A percentile compares a stretch with the other conserved stretches of the same genome.
Conservation (phyloP, 2,329 filamentous ascomycete species). For the Aspergillus tanneri region DNA sequence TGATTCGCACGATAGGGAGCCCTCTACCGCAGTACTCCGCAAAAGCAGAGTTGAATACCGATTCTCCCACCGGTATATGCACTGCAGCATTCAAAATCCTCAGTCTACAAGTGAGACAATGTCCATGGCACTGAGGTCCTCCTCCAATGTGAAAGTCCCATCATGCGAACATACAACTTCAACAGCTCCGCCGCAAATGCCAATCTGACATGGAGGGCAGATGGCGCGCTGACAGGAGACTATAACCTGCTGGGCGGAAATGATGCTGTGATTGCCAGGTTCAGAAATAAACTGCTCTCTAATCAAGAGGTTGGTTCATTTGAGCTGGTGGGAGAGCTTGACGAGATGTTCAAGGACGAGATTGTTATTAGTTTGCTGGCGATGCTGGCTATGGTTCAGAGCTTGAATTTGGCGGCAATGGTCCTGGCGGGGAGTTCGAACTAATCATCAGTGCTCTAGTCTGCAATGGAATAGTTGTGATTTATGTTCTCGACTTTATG, state of each 20-base stretch:
- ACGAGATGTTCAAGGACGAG: conserved; percentile 5
- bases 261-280: background rate
- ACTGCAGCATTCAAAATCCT: conserved; percentile 1
- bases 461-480: no score
- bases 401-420: conserved; percentile 9
- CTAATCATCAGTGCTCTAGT: no score
- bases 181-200: background rate
- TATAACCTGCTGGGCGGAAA: conserved; percentile 1
- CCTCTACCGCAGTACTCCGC: background rate
- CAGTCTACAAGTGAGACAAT: conserved; percentile 1
- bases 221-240: conserved; percentile 2
- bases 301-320: conserved; percentile 8
- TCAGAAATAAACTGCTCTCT: conserved; percentile 7
- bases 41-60: background rate
- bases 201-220: conserved; percentile 2
- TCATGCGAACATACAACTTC: conserved; percentile 6
- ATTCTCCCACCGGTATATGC: background rate
- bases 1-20: background rate
- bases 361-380: conserved; percentile 8
- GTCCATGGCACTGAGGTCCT: background rate
- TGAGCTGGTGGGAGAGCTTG: conserved; percentile 1
- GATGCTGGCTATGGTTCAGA: conserved; percentile 11
- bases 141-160: background rate
- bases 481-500: no score
- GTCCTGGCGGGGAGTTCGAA: background rate